Evolutionary conservation across 495 filamentous ascomycete species (phyloP), one percentile per base, ranked within the genome.

Genomic region (Tuber umbilicatum): DNA sequence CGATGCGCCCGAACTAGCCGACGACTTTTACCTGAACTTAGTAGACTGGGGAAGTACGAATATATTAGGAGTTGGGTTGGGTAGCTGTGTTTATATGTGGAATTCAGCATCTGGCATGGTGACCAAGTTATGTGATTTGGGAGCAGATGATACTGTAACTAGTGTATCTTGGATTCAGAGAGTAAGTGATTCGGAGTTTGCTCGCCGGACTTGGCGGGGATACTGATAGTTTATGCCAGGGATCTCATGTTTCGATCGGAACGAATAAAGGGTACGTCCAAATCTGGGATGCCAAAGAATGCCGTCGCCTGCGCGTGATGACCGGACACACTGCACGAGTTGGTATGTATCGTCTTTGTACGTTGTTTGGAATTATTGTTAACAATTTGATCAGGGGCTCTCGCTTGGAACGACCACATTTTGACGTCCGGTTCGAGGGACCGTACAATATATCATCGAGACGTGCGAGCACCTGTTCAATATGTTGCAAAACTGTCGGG

Each of bases 41-140:
- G 94, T 99, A 2, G 95, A 99, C 79, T 99, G 95, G 95, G 95
- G 96, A n/a, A 94, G 91, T 79, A 93, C 90, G 77, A 95, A 97
- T 84, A 89, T 97, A 37, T 84, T 99, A 12, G 96, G 93, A 21
- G 95, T 99, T 41, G 95, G 95, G 0, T 84, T 99, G 67, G 94
- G 93, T 27, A 92, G 90, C 41, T 94, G 92, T 71, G 95, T 99
- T n/a, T 99, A 97, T 81, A 95, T 98, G 92, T 99, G 95, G 94
- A 96, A 97, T 81, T 94, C 94, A 17, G 88, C 90, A 69, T 89
- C 90, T 3, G 94, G 94, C 70, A 86, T 89, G 47, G 95, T 98
- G 23, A 95, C 91, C 64, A 96, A 94, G 85, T 87, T 98, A 0
- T 98, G 96, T 83, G 94, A 97, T 67, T 87, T 99, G 17, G 90